A percentile compares a stretch with the other conserved stretches of the same genome.
phyloP scores from a whole-genome alignment of 139 green algal species.

The Zygnema cylindricum region DNA sequence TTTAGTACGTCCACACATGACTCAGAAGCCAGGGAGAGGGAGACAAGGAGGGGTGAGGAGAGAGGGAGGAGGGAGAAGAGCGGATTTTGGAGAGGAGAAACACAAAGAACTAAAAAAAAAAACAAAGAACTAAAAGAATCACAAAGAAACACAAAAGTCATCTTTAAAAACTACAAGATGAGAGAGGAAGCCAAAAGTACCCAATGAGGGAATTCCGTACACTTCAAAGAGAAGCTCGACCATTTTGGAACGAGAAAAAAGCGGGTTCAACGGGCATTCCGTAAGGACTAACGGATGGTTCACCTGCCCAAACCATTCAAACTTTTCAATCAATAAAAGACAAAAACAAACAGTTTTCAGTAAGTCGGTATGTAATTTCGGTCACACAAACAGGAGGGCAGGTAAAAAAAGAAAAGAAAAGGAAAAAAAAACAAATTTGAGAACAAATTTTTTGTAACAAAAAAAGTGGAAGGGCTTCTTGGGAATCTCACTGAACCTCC shows the following conservation, averaged over 20 bases:
- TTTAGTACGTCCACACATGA: too few species aligned
- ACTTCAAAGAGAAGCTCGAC: conserved; percentile 58
- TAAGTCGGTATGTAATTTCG: neutral
- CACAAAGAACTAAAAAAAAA: neutral
- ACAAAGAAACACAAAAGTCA: too few species aligned
- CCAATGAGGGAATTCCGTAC: conserved; percentile 53
- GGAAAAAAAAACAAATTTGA: neutral
- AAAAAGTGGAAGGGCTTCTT: too few species aligned
- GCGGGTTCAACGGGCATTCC: conserved; percentile 44
- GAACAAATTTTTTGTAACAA: too few species aligned
- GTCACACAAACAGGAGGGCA: neutral
- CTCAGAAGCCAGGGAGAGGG: too few species aligned
- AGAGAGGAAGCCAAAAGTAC: conserved; percentile 12
- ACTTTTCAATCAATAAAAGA: neutral
- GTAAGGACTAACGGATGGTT: conserved; percentile 52
- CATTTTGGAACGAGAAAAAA: conserved; percentile 52
- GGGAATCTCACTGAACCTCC: conserved; percentile 2
- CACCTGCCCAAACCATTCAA: conserved; percentile 36
- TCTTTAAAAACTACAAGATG: too few species aligned
- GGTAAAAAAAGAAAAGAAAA: neutral
- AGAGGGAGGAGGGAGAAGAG: too few species aligned
- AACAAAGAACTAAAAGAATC: neutral
- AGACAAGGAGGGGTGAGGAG: too few species aligned
- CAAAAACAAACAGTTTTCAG: conserved; percentile 28
- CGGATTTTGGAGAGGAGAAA: too few species aligned